phyloP scores from a whole-genome alignment of 208 protist species.

The Leishmania major region DNA sequence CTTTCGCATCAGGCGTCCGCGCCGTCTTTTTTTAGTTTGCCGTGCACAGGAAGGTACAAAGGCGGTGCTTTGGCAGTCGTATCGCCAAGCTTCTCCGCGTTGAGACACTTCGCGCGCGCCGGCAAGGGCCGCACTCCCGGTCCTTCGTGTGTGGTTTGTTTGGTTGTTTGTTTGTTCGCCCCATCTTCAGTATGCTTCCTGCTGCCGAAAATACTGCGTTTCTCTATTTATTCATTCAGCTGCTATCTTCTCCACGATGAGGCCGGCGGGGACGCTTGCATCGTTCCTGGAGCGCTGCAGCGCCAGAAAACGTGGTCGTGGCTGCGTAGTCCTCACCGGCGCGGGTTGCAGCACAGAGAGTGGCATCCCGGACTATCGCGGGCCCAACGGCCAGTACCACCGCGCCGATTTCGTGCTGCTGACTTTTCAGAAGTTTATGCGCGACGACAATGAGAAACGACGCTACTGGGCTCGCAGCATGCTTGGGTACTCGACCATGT shows the following conservation, averaged over 20 bases:
- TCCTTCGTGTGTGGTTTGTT: neutral
- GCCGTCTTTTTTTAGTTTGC: neutral
- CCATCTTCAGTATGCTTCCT: neutral
- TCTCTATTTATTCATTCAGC: neutral
- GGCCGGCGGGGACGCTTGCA: slow-evolving; percentile 15
- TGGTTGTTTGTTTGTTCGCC: neutral
- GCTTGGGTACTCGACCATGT: slow-evolving; percentile 66
- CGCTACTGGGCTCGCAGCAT: slow-evolving; percentile 85
- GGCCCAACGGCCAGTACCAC: slow-evolving; percentile 69
- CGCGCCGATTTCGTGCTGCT: slow-evolving; percentile 69
- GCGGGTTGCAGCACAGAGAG: slow-evolving; percentile 89
- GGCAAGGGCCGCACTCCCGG: neutral
- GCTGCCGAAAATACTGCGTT: neutral
- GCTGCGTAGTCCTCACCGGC: slow-evolving; percentile 64
- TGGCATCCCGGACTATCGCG: slow-evolving; percentile 83
- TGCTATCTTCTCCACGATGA: slow-evolving; percentile 9
- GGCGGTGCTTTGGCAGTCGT: neutral
- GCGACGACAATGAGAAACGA: slow-evolving; percentile 60
- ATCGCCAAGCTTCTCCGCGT: neutral
- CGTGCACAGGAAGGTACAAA: neutral
- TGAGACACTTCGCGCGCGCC: neutral
- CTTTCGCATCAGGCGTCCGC: neutral
- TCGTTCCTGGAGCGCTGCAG: slow-evolving; percentile 36
- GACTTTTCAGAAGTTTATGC: slow-evolving; percentile 68
- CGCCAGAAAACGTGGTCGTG: slow-evolving; percentile 4